These are phyloP conservation scores for Raphanus sativus DNA, from an alignment of 345 rosid species.

Conservation along the genomic window DNA sequence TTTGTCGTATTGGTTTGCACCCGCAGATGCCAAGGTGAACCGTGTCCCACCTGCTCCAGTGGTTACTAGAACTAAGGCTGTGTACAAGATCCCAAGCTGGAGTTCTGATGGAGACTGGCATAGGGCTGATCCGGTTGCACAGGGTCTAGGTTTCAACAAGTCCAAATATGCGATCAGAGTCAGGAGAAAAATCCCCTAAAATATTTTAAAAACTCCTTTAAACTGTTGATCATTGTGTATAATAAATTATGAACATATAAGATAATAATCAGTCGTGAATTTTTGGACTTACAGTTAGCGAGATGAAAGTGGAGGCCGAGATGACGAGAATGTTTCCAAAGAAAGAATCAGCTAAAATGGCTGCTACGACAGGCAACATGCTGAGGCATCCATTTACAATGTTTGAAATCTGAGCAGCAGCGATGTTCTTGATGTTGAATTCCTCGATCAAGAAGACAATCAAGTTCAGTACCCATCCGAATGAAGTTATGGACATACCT, in stretches of 20 bases:
- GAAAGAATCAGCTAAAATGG: conserved; percentile 50
- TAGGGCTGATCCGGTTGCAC: conserved; percentile 1
- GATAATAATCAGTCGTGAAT: not conserved
- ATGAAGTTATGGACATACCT: conserved; percentile 41
- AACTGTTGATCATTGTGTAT: not conserved
- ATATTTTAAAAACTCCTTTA: too few species aligned
- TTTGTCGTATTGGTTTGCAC: conserved; percentile 48
- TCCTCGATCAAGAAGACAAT: conserved; percentile 42
- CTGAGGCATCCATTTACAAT: conserved; percentile 35
- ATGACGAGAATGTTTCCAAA: conserved; percentile 41
- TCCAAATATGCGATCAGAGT: conserved; percentile 35
- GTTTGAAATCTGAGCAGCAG: conserved; percentile 46
- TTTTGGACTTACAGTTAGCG: conserved; percentile 36
- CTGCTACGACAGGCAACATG: conserved; percentile 47
- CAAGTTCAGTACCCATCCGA: conserved; percentile 49
- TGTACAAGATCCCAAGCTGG: conserved; percentile 40
- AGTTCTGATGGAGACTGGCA: conserved; percentile 37
- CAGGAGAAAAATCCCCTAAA: conserved; percentile 28
- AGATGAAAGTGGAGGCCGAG: conserved; percentile 38
- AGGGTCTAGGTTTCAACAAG: not conserved
- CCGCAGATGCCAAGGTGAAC: conserved; percentile 24
- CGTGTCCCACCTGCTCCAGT: not conserved
- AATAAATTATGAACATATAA: not conserved
- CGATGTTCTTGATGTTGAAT: conserved; percentile 46
- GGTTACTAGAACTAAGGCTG: conserved; percentile 40